A percentile compares a stretch with the other conserved stretches of the same genome.
phyloP scores from a whole-genome alignment of 164 flowering plant species.

The Vitis labrusca region DNA sequence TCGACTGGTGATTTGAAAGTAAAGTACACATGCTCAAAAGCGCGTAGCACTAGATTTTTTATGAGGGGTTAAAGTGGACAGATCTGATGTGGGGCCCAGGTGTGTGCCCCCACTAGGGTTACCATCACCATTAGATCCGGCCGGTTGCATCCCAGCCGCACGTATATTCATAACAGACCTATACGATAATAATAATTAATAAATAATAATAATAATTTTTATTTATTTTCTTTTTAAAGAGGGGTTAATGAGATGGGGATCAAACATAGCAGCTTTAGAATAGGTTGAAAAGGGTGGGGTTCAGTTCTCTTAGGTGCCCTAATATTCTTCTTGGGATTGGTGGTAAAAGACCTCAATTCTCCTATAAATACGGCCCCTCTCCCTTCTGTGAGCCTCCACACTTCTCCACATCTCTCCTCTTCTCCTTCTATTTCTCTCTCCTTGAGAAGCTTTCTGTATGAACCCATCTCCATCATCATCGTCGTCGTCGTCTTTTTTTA shows the following conservation, averaged over 20 bases:
- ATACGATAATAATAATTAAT: neutral
- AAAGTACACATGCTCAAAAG: neutral
- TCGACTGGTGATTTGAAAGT: neutral
- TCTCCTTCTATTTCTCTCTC: conserved; percentile 3
- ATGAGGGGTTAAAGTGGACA: conserved; percentile 1
- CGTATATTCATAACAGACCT: neutral
- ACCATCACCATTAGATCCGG: conserved; percentile 40
- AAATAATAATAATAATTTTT: neutral
- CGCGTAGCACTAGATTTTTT: conserved; percentile 6
- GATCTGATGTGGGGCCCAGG: conserved; percentile 21
- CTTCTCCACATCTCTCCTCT: conserved; percentile 8
- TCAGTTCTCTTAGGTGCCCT: conserved; percentile 19
- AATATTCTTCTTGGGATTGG: conserved; percentile 63
- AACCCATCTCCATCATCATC: neutral
- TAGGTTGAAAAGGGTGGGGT: conserved; percentile 6
- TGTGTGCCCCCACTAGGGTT: conserved; percentile 21
- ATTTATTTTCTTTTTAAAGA: neutral
- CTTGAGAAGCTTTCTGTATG: neutral
- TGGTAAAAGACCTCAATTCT: conserved; percentile 26
- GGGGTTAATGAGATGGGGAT: conserved; percentile 18
- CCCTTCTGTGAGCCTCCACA: conserved; percentile 22
- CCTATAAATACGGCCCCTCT: conserved; percentile 37
- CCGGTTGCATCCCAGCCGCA: conserved; percentile 28
- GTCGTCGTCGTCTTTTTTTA: neutral
- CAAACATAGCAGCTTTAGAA: conserved; percentile 27